Evolutionary conservation across 73 alveolate genomes (phyloP).

Genomic region (Symbiodinium natans): DNA sequence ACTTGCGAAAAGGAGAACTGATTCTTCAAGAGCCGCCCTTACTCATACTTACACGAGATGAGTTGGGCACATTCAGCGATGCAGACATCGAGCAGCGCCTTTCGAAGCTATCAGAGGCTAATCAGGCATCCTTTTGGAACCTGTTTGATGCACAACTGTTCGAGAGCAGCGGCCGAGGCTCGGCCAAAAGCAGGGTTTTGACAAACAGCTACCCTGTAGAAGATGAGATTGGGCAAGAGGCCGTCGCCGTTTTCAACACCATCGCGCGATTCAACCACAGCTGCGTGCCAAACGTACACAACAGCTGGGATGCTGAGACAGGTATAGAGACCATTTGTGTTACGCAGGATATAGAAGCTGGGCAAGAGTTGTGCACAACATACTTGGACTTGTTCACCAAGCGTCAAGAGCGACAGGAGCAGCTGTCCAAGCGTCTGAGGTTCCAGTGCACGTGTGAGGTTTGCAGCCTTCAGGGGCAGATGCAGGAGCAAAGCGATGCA

Average conservation of each 20-base stretch:
- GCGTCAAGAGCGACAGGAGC: neutral
- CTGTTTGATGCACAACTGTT: slow-evolving; percentile 50
- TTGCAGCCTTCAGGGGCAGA: neutral
- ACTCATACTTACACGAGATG: slow-evolving; percentile 41
- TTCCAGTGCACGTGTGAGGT: neutral
- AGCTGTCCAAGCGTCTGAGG: neutral
- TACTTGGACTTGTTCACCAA: slow-evolving; percentile 25
- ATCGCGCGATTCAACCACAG: slow-evolving; percentile 83
- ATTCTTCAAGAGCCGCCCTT: slow-evolving; percentile 55
- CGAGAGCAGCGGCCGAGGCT: neutral
- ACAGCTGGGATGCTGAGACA: slow-evolving; percentile 53
- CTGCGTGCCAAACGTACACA: slow-evolving; percentile 91
- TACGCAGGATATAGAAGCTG: neutral
- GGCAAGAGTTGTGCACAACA: slow-evolving; percentile 55
- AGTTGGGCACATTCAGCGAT: neutral
- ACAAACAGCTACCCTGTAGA: slow-evolving; percentile 70
- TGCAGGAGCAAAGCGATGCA: neutral
- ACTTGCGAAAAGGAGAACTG: slow-evolving; percentile 5
- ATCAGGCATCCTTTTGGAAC: slow-evolving; percentile 42
- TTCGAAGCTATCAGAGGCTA: neutral
- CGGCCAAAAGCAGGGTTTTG: slow-evolving; percentile 77
- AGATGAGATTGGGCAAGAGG: neutral
- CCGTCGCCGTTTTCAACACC: slow-evolving; percentile 28
- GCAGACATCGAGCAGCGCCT: slow-evolving; percentile 35
- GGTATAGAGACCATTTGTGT: slow-evolving; percentile 11